A percentile compares a stretch with the other conserved stretches of the same genome.
phyloP scores from a whole-genome alignment of 257 asterid genomes.

The Linderniella brevidens region DNA sequence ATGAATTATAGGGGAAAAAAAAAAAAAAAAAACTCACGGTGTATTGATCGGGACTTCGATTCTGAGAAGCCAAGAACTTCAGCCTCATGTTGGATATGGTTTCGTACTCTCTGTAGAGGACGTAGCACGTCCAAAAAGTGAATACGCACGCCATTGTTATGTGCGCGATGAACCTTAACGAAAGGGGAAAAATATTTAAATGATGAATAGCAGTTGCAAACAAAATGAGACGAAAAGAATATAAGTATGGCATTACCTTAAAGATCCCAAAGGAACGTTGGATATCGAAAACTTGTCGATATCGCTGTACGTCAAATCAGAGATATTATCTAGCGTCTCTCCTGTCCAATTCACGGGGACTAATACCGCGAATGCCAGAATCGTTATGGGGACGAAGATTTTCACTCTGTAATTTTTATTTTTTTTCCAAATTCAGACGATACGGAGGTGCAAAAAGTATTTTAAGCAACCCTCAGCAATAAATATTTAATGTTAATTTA shows the following conservation, averaged over 20 bases:
- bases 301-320: slow-evolving; percentile 49
- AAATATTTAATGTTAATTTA: too few species aligned
- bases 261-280: slow-evolving; percentile 61
- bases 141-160: slow-evolving; percentile 56
- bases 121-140: slow-evolving; percentile 75
- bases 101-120: slow-evolving; percentile 65
- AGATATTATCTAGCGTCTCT: slow-evolving; percentile 22
- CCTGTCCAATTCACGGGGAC: slow-evolving; percentile 91
- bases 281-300: slow-evolving; percentile 85
- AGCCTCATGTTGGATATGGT: slow-evolving; percentile 56
- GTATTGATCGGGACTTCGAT: slow-evolving; percentile 76
- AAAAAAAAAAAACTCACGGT: slow-evolving; percentile 35
- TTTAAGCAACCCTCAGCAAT: too few species aligned
- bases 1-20: too few species aligned
- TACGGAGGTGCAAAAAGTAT: too few species aligned
- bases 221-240: neutral
- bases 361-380: slow-evolving; percentile 58
- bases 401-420: slow-evolving; percentile 48
- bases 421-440: neutral
- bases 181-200: neutral
- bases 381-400: slow-evolving; percentile 65
- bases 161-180: slow-evolving; percentile 71
- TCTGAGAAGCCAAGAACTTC: slow-evolving; percentile 74
- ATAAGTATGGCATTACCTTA: slow-evolving; percentile 27
- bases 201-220: slow-evolving; percentile 7